Evolutionary conservation across 371 early-diverging fungal genomes (phyloP).

Genomic region (Mortierella sp.): DNA sequence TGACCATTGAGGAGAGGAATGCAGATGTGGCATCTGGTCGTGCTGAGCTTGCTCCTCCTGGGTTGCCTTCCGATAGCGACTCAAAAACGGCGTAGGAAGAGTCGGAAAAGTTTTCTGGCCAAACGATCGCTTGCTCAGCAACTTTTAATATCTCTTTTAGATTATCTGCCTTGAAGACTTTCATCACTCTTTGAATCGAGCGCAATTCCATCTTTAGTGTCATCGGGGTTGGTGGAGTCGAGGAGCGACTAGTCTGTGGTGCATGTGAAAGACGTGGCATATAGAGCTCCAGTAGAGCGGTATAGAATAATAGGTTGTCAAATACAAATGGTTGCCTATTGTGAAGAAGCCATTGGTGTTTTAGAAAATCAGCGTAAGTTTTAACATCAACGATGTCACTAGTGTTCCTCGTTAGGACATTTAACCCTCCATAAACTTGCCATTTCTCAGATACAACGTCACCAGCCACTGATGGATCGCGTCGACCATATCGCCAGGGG

Average conservation of each 20-base stretch:
- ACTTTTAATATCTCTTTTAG: slow-evolving; percentile 50
- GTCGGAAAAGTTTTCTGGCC: slow-evolving; percentile 48
- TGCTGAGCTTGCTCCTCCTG: slow-evolving; percentile 7
- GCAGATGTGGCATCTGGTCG: slow-evolving; percentile 41
- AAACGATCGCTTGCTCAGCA: slow-evolving; percentile 47
- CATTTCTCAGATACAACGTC: slow-evolving; percentile 50
- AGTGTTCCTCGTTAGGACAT: no score
- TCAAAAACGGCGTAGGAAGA: slow-evolving; percentile 40
- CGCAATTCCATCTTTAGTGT: slow-evolving; percentile 40
- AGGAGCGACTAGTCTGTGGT: slow-evolving; percentile 28
- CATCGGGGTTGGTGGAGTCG: slow-evolving; percentile 34
- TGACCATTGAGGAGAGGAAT: slow-evolving; percentile 39
- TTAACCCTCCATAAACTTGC: slow-evolving; percentile 13
- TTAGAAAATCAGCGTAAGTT: background rate
- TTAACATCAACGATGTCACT: no score
- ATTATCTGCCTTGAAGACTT: slow-evolving; percentile 38
- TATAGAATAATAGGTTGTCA: slow-evolving; percentile 54
- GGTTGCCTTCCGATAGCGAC: slow-evolving; percentile 19
- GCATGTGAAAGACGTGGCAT: slow-evolving; percentile 45
- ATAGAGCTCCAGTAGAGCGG: slow-evolving; percentile 34
- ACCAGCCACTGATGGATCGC: slow-evolving; percentile 34
- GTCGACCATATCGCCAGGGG: slow-evolving; percentile 50
- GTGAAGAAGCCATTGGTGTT: background rate
- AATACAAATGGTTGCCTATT: slow-evolving; percentile 54
- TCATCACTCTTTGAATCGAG: slow-evolving; percentile 45